Evolutionary conservation across 768 basidiomycete genomes (phyloP), one percentile per base, ranked within the genome.

Genomic region (Podaxis sp.): DNA sequence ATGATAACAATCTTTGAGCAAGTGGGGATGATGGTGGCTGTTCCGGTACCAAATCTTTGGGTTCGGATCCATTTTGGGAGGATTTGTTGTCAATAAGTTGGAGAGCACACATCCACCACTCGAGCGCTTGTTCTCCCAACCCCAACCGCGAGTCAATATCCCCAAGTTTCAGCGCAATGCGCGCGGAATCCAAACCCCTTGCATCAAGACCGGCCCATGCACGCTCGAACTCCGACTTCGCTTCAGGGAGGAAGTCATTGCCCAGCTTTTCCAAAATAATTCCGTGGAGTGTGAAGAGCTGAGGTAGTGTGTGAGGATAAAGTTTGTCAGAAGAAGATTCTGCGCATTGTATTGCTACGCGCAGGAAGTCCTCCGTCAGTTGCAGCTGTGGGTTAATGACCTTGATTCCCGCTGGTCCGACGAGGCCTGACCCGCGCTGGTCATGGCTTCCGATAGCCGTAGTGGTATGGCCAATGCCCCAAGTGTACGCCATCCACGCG

Each of bases 401-500:
- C 46, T 77, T 75, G 62, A 81, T 69, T 21, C 72, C 72, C 35
- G 74, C 74, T 44, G 71, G 69, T 27, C 74, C 72, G 7, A 65
- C 61, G 7, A 69, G 67, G 11, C 70, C 73, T 18, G 68, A 72
- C 38, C 71, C 72, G 6, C 68, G 67, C 55, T 72, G 68, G n/a
- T 75, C 68, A 56, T 74, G 74, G 25, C 79, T 72, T 25, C 72
- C 71, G 38, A 80, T 71, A 44, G 76, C 72, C 55, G 71, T 72
- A 4, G 71, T 71, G 42, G 66, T 72, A 18, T 74, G 71, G 5
- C 81, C 82, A 9, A 76, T 74, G 16, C 83, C 85, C 86, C 89
- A 89, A 63, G 88, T 76, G 60, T 83, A 79, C 0, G 84, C 82
- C 73, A 87, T 85, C 89, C 89, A 92, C 11, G 90, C 88, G 32